Evolutionary conservation across 2,329 filamentous ascomycete species (phyloP).

Genomic region (Nigrospora osmanthi): DNA sequence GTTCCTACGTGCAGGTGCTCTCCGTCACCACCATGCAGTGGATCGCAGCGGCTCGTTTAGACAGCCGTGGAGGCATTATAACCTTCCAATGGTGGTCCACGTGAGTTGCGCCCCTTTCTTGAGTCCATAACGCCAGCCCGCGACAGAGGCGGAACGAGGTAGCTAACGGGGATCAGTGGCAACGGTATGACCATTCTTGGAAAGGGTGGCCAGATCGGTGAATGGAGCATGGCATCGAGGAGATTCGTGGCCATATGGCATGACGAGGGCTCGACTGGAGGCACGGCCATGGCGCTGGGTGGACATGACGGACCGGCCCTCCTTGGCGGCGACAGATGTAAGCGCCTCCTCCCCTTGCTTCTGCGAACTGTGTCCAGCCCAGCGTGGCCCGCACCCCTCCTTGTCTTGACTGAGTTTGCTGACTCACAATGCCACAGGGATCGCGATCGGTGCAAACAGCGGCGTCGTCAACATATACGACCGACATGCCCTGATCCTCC

Average conservation of each 20-base stretch:
- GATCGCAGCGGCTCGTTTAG: slow-evolving; percentile 73
- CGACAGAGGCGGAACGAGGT: too few species aligned
- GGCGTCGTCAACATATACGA: slow-evolving; percentile 95
- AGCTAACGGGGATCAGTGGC: slow-evolving; percentile 45
- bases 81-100: slow-evolving; percentile 1
- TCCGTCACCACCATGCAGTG: slow-evolving; percentile 78
- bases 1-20: slow-evolving; percentile 81
- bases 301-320: slow-evolving; percentile 52
- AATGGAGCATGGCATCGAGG: slow-evolving; percentile 67
- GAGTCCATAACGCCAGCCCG: too few species aligned
- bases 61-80: slow-evolving; percentile 74
- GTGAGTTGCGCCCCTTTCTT: too few species aligned
- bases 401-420: too few species aligned
- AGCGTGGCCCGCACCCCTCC: too few species aligned
- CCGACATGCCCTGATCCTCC: slow-evolving; percentile 53
- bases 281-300: slow-evolving; percentile 74
- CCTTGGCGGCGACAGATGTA: slow-evolving; percentile 68
- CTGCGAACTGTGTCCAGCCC: too few species aligned
- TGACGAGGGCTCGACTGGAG: slow-evolving; percentile 83
- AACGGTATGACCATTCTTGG: slow-evolving; percentile 75
- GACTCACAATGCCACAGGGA: slow-evolving; percentile 34
- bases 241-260: slow-evolving; percentile 76
- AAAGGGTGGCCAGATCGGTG: slow-evolving; percentile 81
- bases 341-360: too few species aligned
- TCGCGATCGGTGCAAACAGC: slow-evolving; percentile 76